These are phyloP conservation scores for Daldinia caldariorum DNA, from an alignment of 495 filamentous ascomycete species.

Conservation along the genomic window DNA sequence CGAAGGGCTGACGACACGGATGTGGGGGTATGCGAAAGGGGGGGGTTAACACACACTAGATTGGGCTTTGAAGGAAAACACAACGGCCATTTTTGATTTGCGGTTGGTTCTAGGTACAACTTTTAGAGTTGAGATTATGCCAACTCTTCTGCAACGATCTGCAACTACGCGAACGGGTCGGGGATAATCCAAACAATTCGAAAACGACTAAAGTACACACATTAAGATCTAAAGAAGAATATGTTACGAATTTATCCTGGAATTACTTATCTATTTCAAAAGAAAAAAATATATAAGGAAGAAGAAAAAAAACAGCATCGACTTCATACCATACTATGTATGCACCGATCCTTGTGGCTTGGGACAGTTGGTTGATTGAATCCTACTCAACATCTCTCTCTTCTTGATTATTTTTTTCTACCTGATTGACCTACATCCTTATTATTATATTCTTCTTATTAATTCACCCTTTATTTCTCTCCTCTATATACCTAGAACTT, in stretches of 20 bases:
- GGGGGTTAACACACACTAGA: too few species aligned
- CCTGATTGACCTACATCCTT: not conserved
- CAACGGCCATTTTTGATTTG: constrained; percentile 1
- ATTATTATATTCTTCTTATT: constrained; percentile 9
- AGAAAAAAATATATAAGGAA: not conserved
- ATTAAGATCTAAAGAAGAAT: not conserved
- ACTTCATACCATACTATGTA: too few species aligned
- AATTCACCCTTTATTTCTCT: constrained; percentile 4
- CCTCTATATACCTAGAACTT: constrained; percentile 1
- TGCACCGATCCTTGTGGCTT: constrained; percentile 25
- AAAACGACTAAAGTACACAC: too few species aligned
- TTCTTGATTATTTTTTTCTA: constrained; percentile 5
- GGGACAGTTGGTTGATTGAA: constrained; percentile 20
- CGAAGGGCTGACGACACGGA: constrained; percentile 39
- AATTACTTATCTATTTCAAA: not conserved
- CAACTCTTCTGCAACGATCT: constrained; percentile 5
- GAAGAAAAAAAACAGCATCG: constrained; percentile 6
- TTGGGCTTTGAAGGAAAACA: not conserved
- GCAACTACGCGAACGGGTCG: constrained; percentile 2
- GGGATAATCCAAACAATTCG: not conserved
- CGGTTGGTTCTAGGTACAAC: not conserved
- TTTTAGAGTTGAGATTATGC: constrained; percentile 36
- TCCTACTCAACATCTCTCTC: constrained; percentile 17
- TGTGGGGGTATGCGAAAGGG: constrained; percentile 26
- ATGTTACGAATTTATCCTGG: not conserved